Base-by-base conservation (phyloP, 1,139 yeast genomes). In the Sugiyamaella castrensis region DNA sequence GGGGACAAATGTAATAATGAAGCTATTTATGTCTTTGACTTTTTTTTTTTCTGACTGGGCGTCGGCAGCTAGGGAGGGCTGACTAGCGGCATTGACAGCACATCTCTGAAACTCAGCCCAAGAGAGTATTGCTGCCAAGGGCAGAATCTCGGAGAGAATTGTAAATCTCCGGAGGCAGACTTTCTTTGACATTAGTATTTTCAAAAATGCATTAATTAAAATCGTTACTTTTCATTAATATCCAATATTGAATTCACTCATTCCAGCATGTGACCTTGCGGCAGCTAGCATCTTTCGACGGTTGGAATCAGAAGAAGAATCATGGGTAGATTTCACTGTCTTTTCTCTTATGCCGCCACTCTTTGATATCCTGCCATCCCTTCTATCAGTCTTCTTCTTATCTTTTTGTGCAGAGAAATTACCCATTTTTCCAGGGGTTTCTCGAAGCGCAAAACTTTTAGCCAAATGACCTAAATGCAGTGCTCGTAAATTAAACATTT, bases 391-490 rank as follows among this genome's bases (percentile, higher is more conserved):
- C 24, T 19, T n/a, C 2, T 27, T 12, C 15, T 35, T 15, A 1
- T 49, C 31, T 11, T 50, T 49, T 38, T n/a, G 54, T 34, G 42
- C 41, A 47, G 48, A 47, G 45, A 39, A 46, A 47, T 32, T 47
- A 44, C 52, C 48, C 46, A 43, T 47, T 53, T 68, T 66, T 54
- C 88, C 89, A 13, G 98, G 98, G 2, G 95, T 84, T 61, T 92
- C 98, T 69, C 99, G 81, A 47, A 92, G 73, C 1, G 95, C 99
- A 68, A 94, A 94, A 57, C 94, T 79, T 67, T 92, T 92, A 16
- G 98, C 98, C 60, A 94, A 73, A 71, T 92, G 98, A 24, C 98
- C 99, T 58, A 94, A 72, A 74, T 92, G 99, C 52, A 94, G 71
- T 36, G 76, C 71, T 60, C 85, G 86, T 30, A 92, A 81, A 61